phyloP scores from a whole-genome alignment of 805 yeast species.

The Candida krabiensis region DNA sequence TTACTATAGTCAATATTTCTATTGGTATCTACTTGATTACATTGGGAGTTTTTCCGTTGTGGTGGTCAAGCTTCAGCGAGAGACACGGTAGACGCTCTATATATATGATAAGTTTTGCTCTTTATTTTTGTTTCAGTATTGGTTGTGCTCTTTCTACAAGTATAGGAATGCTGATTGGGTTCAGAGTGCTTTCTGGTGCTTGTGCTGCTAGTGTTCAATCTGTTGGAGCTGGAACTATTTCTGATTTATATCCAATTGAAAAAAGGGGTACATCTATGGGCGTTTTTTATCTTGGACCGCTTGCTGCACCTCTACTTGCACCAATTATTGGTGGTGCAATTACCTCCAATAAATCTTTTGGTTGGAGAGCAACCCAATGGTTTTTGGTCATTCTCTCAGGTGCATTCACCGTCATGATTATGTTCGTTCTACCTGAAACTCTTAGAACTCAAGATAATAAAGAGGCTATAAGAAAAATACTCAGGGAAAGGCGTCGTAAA shows the following conservation, averaged over 20 bases:
- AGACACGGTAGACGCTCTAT: slow-evolving; percentile 71
- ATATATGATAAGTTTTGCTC: slow-evolving; percentile 63
- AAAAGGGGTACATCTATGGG: slow-evolving; percentile 83
- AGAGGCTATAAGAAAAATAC: slow-evolving; percentile 49
- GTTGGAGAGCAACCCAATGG: slow-evolving; percentile 92
- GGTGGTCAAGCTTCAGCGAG: slow-evolving; percentile 88
- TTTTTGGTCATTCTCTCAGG: slow-evolving; percentile 70
- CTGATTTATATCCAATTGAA: slow-evolving; percentile 66
- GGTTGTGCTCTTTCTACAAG: slow-evolving; percentile 69
- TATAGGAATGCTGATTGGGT: slow-evolving; percentile 61
- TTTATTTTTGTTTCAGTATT: slow-evolving; percentile 65
- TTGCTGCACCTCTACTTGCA: slow-evolving; percentile 75
- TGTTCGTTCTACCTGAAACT: slow-evolving; percentile 77
- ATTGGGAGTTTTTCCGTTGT: slow-evolving; percentile 76
- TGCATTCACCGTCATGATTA: slow-evolving; percentile 45
- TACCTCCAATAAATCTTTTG: slow-evolving; percentile 55
- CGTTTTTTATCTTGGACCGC: slow-evolving; percentile 74
- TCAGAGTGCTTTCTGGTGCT: slow-evolving; percentile 75
- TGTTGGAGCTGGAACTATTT: slow-evolving; percentile 86
- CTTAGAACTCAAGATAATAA: slow-evolving; percentile 60
- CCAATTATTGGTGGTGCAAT: slow-evolving; percentile 83
- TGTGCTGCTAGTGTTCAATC: slow-evolving; percentile 84
- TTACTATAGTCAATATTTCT: slow-evolving; percentile 66
- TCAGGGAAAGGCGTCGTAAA: slow-evolving; percentile 36
- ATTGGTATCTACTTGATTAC: slow-evolving; percentile 77